Base-by-base conservation (phyloP, 345 rosid genomes). In the Ailanthus altissimus region DNA sequence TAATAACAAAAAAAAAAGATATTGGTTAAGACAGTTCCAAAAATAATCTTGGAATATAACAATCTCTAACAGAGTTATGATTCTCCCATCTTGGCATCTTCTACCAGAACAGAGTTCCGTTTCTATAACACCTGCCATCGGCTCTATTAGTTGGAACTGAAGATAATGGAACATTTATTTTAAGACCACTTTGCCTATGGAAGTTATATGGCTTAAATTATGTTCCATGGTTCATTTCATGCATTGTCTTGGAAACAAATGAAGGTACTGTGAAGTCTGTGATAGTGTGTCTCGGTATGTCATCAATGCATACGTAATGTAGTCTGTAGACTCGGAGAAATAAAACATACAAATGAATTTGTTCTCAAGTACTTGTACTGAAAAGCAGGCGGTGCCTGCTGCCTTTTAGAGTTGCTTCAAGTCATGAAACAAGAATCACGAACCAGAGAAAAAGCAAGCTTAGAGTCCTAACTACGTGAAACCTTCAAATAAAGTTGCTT, bases 361-460 rank as follows among this genome's bases (percentile, higher is more conserved):
- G 8, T 20, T 16, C 14, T 26, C 28, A 15, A 32, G 38, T 32
- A 14, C 66, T 53, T 53, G 6, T 61, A 14, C 43, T 7, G 32
- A 32, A 61, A 32, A 38, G 67, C 4, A 62, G n/a, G n/a, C 28
- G 6, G 20, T 40, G 38, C 49, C 42, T 43, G 8, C 54, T 49
- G 72, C 49, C 15, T 68, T 59, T 60, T 13, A 9, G n/a, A 76
- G 75, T 79, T 51, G 76, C 81, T 74, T 57, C 21, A 59, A 73
- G 63, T 58, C 12, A n/a, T 62, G 38, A 42, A 72, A 53, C 8
- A 77, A 80, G 68, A 51, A 64, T 71, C 72, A 50, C 63, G 8
- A 61, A 72, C 46, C 43, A 25, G 21, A 40, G 51, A 74, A 57
- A 69, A 13, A 59, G 20, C 25, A 45, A 63, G 49, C 5, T 18